Conservation (phyloP, 805 yeast genomes). For the Metschnikowia picachoensis region DNA sequence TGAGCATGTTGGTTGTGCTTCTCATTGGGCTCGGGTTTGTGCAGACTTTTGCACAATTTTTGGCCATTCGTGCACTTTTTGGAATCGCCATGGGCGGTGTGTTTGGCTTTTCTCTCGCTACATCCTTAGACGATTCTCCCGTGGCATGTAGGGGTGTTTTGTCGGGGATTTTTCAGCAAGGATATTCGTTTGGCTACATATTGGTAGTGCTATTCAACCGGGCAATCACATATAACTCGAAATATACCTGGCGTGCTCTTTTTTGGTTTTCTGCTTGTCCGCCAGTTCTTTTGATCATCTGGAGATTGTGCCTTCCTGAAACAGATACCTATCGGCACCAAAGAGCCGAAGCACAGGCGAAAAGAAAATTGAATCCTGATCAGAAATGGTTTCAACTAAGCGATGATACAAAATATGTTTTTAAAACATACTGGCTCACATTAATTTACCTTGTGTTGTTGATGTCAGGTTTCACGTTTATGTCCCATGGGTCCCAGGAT, state of each 20-base stretch:
- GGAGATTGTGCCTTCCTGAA: conserved; percentile 58
- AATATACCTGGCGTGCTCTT: conserved; percentile 59
- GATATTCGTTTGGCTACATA: conserved; percentile 69
- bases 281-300: conserved; percentile 52
- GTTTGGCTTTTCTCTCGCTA: conserved; percentile 61
- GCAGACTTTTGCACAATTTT: conserved; percentile 50
- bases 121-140: conserved; percentile 66
- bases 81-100: conserved; percentile 73
- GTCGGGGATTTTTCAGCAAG: conserved; percentile 74
- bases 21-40: conserved; percentile 66
- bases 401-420: conserved; percentile 17
- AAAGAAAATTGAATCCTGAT: conserved; percentile 8
- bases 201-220: conserved; percentile 62
- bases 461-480: conserved; percentile 40
- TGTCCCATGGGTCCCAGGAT: conserved; percentile 45
- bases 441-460: conserved; percentile 51
- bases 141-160: conserved; percentile 53
- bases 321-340: conserved; percentile 47
- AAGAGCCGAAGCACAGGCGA: conserved; percentile 11
- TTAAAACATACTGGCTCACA: conserved; percentile 57
- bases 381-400: conserved; percentile 12
- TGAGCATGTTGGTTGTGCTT: conserved; percentile 44
- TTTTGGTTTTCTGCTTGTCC: conserved; percentile 73
- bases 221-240: conserved; percentile 46
- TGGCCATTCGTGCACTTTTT: conserved; percentile 62